Evolutionary conservation across 2,329 filamentous ascomycete species (phyloP), one percentile per base, ranked within the genome.

Genomic region (Colletotrichum lindemuthianum): DNA sequence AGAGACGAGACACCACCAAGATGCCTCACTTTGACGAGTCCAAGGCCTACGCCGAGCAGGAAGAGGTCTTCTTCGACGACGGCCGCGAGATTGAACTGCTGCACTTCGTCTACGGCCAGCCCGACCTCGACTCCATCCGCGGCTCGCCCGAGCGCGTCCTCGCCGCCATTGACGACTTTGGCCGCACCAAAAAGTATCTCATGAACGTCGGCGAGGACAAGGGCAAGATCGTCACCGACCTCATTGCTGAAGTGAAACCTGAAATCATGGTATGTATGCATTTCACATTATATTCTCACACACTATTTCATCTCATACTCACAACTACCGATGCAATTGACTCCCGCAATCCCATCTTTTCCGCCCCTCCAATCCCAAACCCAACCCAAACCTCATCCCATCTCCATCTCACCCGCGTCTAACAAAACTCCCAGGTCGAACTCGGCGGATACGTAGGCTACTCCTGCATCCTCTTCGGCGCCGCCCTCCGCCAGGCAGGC

Each of bases 131-230:
- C 3, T 78, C 87, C 55, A 83, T 93, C 59, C 82, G 88, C 54
- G 87, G 86, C 16, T 88, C 86, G 16, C 91, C 91, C 0, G 72
- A 83, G 13, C 84, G 83, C 60, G 85, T 95, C 1, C 80, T 94
- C 0, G 80, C 82, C 33, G 86, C 86, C 34, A 93, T 95, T 73
- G 90, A 95, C 71, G 86, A 90, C 56, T 95, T 76, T 69, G 78
- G 72, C 15, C 70, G 85, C 47, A 88, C 84, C 3, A 82, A 86
- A 66, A 91, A 89, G 73, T 91, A 90, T 67, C 84, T 95, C 55
- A 95, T 95, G 89, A 95, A 93, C 68, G 87, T 96, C 2, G 92
- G 92, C 44, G 84, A 88, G 69, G 82, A 88, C 71, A 96, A 96
- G 77, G 91, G 90, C 50, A 84, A 82, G 67, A 89, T 93, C 57